Evolutionary conservation across 306 rosid genomes (phyloP), one percentile per base, ranked within the genome.

Genomic region (Senna tora): DNA sequence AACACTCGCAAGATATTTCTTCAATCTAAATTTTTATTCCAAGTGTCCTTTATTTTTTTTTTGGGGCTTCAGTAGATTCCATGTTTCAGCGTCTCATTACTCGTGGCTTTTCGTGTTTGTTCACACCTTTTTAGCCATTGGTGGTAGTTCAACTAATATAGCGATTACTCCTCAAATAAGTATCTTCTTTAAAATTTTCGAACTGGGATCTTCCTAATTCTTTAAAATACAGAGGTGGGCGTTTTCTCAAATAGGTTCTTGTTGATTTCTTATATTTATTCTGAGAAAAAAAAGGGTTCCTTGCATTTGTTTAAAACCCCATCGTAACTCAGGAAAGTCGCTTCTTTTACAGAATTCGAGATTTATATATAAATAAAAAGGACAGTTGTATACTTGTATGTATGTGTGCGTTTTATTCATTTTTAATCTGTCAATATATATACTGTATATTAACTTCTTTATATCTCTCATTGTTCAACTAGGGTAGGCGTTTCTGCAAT

Each of bases 91-190:
- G 22, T 36, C 57, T 75, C 64, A 45, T 16, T 39, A 15, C 41
- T 51, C 19, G 42, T 69, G 87, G 67, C 89, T 77, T 82, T 88
- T 84, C 83, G 74, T 73, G 84, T 45, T 67, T 79, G 75, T 79
- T 72, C 55, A 46, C 22, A 36, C 11, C 42, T 53, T n/a, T 45
- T 53, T 69, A 33, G 16, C 79, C 70, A 41, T 67, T 63, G 47
- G 69, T 75, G 83, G 90, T 84, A 79, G 83, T 77, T 76, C 78
- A 71, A 55, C 84, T 75, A 81, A 77, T 52, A 54, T 62, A 41
- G 11, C 67, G 32, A 38, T 74, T 71, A 19, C 51, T 50, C 56
- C 80, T 61, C 72, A 72, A 54, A 47, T 21, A 64, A 71, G 73
- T 67, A 33, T 49, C 9, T 6, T 22, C 54, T 61, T 21, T 16